Conservation (phyloP, 1,139 yeast genomes). For the Pichia sp. region DNA sequence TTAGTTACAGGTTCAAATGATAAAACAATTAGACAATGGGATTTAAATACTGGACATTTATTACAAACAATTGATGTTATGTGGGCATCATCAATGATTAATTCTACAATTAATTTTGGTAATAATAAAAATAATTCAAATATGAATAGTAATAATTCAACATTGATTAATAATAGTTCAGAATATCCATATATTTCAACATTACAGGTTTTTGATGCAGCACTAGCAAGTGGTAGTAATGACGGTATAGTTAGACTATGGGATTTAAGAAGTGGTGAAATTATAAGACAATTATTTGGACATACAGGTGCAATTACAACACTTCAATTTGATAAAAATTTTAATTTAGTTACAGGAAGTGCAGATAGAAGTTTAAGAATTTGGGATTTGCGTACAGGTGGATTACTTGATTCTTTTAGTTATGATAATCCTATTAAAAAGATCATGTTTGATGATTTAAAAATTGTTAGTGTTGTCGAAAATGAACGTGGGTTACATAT, state of each 20-base stretch:
- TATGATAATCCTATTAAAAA: conserved; percentile 43
- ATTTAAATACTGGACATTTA: conserved; percentile 56
- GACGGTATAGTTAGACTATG: conserved; percentile 71
- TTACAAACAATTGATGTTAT: conserved; percentile 55
- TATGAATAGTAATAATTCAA: neutral
- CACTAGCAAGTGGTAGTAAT: conserved; percentile 68
- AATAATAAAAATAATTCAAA: neutral
- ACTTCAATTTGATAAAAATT: conserved; percentile 57
- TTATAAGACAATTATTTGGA: conserved; percentile 58
- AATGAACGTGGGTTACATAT: conserved; percentile 35
- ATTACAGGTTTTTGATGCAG: conserved; percentile 62
- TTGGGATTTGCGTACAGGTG: conserved; percentile 65
- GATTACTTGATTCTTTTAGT: conserved; percentile 46
- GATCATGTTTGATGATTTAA: conserved; percentile 48
- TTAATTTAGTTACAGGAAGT: conserved; percentile 57
- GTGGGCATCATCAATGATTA: conserved; percentile 43
- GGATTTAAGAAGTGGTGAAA: conserved; percentile 69
- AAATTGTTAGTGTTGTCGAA: conserved; percentile 42
- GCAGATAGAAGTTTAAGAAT: conserved; percentile 57
- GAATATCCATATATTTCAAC: conserved; percentile 46
- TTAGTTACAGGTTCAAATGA: conserved; percentile 71
- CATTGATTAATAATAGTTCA: conserved; percentile 9
- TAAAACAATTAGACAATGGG: conserved; percentile 78
- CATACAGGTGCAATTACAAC: conserved; percentile 68
- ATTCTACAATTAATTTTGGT: conserved; percentile 15